A percentile compares a stretch with the other conserved stretches of the same genome.
phyloP scores from a whole-genome alignment of 2,329 filamentous ascomycete genomes.

The Knoxdaviesia proteae region DNA sequence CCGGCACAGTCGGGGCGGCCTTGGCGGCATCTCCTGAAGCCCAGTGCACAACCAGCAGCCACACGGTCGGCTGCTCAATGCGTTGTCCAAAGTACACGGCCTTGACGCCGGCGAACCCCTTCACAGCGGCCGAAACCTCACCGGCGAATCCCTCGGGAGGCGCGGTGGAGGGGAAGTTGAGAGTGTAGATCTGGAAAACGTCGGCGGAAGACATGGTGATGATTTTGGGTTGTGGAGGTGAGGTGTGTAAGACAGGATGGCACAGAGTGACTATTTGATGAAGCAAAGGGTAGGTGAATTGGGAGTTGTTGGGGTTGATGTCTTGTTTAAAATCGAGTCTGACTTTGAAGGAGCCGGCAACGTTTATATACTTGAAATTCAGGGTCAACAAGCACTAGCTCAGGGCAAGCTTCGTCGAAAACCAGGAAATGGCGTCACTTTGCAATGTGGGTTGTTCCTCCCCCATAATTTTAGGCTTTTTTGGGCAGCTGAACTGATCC shows the following conservation, averaged over 20 bases:
- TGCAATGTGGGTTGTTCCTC: no score
- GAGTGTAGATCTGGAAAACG: slow-evolving; percentile 11
- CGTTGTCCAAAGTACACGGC: slow-evolving; percentile 15
- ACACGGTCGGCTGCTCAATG: slow-evolving; percentile 13
- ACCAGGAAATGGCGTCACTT: no score
- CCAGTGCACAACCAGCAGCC: slow-evolving; percentile 15
- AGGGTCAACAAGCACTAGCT: no score
- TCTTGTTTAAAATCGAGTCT: no score
- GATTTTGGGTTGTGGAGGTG: not conserved
- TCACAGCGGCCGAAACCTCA: slow-evolving; percentile 4
- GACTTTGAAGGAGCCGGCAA: no score
- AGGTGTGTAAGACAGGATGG: not conserved
- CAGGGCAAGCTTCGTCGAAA: no score
- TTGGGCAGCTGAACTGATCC: no score
- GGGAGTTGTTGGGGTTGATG: no score
- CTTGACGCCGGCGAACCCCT: slow-evolving; percentile 12
- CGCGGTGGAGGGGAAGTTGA: slow-evolving; percentile 13
- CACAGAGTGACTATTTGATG: no score
- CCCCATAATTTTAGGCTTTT: no score
- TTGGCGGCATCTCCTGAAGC: slow-evolving; percentile 13
- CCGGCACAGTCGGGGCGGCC: slow-evolving; percentile 10
- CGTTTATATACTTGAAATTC: no score
- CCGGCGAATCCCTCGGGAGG: slow-evolving; percentile 8
- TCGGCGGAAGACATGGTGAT: slow-evolving; percentile 10
- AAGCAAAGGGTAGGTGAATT: no score